Evolutionary conservation across 352 stramenopile species (phyloP).

Genomic region (Phytopythium cucurbitacearum): DNA sequence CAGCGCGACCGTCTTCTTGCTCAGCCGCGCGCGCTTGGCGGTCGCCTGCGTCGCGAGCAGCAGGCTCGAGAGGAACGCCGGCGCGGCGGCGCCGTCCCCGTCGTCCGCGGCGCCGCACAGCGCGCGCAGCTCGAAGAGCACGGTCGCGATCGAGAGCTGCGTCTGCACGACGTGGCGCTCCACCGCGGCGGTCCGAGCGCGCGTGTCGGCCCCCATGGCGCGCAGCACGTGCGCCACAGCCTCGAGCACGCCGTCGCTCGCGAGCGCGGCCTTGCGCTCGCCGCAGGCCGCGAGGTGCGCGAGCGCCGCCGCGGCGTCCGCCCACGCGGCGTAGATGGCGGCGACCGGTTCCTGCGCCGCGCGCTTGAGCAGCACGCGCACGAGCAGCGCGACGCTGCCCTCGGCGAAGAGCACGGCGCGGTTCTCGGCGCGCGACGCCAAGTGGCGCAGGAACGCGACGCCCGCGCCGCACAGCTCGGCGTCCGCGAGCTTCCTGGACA

Average conservation of each 20-base stretch:
- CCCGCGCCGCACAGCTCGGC: slow-evolving; percentile 63
- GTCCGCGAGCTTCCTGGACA: slow-evolving; percentile 48
- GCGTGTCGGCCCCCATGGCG: slow-evolving; percentile 28
- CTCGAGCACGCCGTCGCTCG: slow-evolving; percentile 62
- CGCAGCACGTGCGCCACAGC: slow-evolving; percentile 60
- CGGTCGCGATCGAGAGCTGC: slow-evolving; percentile 46
- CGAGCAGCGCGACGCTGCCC: slow-evolving; percentile 46
- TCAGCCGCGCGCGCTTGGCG: slow-evolving; percentile 50
- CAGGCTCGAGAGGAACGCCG: slow-evolving; percentile 54
- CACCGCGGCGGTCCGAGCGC: slow-evolving; percentile 29
- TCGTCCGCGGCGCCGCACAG: slow-evolving; percentile 24
- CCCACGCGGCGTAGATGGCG: slow-evolving; percentile 55
- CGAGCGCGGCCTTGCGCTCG: slow-evolving; percentile 27
- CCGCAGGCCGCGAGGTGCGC: slow-evolving; percentile 49
- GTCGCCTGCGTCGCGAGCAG: slow-evolving; percentile 52
- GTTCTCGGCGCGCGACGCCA: slow-evolving; percentile 65
- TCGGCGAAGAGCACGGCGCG: slow-evolving; percentile 62
- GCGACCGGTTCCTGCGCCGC: slow-evolving; percentile 17
- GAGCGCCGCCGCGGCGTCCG: slow-evolving; percentile 45
- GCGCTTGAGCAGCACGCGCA: slow-evolving; percentile 35
- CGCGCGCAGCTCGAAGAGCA: slow-evolving; percentile 60
- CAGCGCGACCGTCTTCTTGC: slow-evolving; percentile 27
- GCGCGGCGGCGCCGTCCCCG: slow-evolving; percentile 11
- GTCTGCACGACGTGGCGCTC: slow-evolving; percentile 45
- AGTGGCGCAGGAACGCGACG: slow-evolving; percentile 64